Percentiles rank a stretch among this genome's conserved stretches.
phyloP scores from a whole-genome alignment of 2,329 filamentous ascomycete species.

The Sarocladium strictum region DNA sequence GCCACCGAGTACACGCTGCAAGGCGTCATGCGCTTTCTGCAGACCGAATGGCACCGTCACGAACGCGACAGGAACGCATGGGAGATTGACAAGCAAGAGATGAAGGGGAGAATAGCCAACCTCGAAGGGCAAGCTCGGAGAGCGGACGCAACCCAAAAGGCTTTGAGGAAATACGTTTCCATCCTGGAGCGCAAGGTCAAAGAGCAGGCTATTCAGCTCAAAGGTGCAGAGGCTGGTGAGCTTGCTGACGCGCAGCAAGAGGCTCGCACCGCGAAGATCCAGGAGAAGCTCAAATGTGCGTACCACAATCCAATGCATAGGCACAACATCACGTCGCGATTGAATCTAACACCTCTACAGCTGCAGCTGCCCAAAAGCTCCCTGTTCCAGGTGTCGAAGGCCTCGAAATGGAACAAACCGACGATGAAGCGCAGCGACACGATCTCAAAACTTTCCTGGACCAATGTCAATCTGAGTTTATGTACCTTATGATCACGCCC shows the following conservation, averaged over 20 bases:
- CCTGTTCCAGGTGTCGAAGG: constrained; percentile 38
- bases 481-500: constrained; percentile 62
- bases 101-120: constrained; percentile 94
- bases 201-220: constrained; percentile 70
- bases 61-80: constrained; percentile 96
- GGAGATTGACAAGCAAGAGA: constrained; percentile 98
- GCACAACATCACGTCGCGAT: constrained; percentile 14
- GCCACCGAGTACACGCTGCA: constrained; percentile 59
- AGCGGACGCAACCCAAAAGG: constrained; percentile 81
- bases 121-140: constrained; percentile 86
- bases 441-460: constrained; percentile 57
- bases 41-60: constrained; percentile 98
- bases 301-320: background rate
- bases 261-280: constrained; percentile 44
- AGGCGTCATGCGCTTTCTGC: constrained; percentile 96
- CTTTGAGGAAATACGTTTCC: constrained; percentile 81
- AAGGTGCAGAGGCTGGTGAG: constrained; percentile 33
- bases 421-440: constrained; percentile 45
- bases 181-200: constrained; percentile 86
- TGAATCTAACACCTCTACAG: background rate
- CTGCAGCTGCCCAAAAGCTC: constrained; percentile 25
- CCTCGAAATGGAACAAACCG: constrained; percentile 39
- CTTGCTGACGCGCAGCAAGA: constrained; percentile 34
- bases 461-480: constrained; percentile 60
- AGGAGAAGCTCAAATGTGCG: constrained; percentile 51